Base-by-base conservation (phyloP, 352 stramenopile genomes). In the Proteromonas lacertae region DNA sequence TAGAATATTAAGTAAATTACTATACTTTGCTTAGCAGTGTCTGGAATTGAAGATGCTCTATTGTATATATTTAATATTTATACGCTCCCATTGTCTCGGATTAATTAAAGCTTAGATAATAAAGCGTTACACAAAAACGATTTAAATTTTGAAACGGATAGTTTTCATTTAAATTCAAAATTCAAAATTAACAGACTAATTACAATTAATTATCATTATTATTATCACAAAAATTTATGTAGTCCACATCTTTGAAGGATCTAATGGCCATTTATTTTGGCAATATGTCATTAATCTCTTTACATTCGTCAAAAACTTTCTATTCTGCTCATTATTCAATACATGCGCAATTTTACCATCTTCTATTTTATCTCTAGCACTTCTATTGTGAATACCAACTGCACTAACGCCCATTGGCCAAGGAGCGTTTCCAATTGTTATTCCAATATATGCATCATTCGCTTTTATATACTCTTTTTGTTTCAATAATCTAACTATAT, bases 321-420 rank as follows among this genome's bases (percentile, higher is more conserved):
- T 62, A 52, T 87, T 66, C 21, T 73, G 53, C 53, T 97, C 84
- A 48, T 90, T 91, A 68, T 97, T 96, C 82, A 97, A 95, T 36
- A 97, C 78, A 57, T 97, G 84, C 14, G 84, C 84, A 43, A 96
- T 78, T 52, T 97, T 94, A 88, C 74, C 51, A 94, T 92, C 51
- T 90, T 90, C 35, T 82, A 70, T 10, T 5, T 14, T 30, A 5
- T 56, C 48, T 5, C 72, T 64, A 1, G 78, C 81, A 29, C 66
- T 75, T 37, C 78, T 66, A 38, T 88, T 75, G 59, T 97, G 84
- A 49, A 97, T 95, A 16, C 84, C 84, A 19, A 95, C 81, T 74
- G 91, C 93, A 4, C 82, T 97, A 0, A 97, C 77, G 38, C 84
- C 84, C 42, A 97, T 97, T 1, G 84, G 84, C 84, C 84, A 97